These are phyloP conservation scores for Kokia cookei DNA, from an alignment of 441 rosid species.

Conservation along the genomic window DNA sequence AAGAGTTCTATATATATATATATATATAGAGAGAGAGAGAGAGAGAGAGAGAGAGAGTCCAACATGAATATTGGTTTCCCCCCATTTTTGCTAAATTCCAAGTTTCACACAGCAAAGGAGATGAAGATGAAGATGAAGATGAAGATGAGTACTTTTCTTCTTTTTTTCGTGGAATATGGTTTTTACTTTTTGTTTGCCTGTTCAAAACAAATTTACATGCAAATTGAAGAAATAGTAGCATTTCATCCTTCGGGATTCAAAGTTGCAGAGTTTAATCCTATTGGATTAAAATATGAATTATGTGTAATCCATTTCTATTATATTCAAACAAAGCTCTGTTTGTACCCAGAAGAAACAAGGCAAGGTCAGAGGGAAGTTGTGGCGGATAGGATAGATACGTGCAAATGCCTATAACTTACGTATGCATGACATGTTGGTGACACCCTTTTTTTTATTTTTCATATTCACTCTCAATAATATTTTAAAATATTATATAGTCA, in stretches of 20 bases:
- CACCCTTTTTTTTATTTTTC: neutral
- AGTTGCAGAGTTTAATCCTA: neutral
- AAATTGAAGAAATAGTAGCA: neutral
- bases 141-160: neutral
- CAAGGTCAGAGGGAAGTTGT: neutral
- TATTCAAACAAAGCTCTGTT: neutral
- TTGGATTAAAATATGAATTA: neutral
- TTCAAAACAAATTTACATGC: neutral
- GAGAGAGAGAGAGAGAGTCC: neutral
- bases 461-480: neutral
- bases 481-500: no score
- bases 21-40: no score
- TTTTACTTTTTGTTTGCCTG: neutral
- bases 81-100: neutral
- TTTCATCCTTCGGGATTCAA: neutral
- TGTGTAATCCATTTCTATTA: neutral
- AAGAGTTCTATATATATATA: no score
- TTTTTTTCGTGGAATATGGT: neutral
- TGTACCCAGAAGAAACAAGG: neutral
- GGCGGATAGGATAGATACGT: neutral
- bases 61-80: neutral
- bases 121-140: constrained; percentile 2
- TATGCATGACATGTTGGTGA: constrained; percentile 15
- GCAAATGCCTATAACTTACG: neutral
- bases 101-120: neutral